These are phyloP conservation scores for Acanthamoeba triangularis DNA, from an alignment of 208 protist genomes.

Conservation along the genomic window DNA sequence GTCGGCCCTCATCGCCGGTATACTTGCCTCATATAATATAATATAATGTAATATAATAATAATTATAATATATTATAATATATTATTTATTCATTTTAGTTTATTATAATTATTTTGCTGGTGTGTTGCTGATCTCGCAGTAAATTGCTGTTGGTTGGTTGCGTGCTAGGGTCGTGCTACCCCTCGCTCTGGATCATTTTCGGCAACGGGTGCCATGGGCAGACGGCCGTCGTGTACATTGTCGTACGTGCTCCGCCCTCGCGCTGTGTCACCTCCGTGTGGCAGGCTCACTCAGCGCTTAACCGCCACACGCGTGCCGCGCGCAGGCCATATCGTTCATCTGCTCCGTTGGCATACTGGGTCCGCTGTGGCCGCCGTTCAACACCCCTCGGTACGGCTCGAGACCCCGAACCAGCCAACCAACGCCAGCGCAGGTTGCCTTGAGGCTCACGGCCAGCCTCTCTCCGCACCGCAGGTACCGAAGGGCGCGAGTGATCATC, in stretches of 20 bases:
- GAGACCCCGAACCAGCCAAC: neutral
- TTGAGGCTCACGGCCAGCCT: neutral
- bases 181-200: conserved; percentile 1
- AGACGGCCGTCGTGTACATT: neutral
- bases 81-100: too few relatives aligned
- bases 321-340: neutral
- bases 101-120: too few relatives aligned
- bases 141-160: too few relatives aligned
- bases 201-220: neutral
- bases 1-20: conserved; percentile 13
- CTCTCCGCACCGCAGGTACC: neutral
- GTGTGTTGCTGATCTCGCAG: too few relatives aligned
- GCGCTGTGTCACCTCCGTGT: neutral
- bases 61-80: too few relatives aligned
- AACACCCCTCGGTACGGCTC: neutral
- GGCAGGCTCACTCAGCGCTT: too few relatives aligned
- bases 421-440: neutral
- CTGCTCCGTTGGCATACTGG: neutral
- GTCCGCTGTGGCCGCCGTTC: neutral
- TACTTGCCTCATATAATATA: too few relatives aligned
- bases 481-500: neutral
- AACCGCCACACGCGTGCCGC: neutral
- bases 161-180: neutral
- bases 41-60: too few relatives aligned
- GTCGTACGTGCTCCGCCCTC: neutral